Base-by-base conservation (phyloP, 139 green algal species). In the Edaphochlamys debaryana region DNA sequence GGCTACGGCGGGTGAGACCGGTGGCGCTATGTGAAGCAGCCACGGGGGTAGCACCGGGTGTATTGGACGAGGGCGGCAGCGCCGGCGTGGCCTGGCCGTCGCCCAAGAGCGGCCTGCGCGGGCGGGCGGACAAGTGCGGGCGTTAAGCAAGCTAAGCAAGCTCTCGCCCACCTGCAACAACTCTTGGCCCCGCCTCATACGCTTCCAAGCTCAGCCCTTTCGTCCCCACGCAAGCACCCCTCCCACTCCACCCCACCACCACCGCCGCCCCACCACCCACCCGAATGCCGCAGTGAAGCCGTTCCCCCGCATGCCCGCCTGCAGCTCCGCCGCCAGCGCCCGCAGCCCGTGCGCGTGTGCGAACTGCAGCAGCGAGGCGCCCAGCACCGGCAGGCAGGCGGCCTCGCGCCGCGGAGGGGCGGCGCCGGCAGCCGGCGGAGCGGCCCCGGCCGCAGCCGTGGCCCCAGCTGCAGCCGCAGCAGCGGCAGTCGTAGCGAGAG, bases 311-410 rank as follows among this genome's bases (percentile, higher is more conserved):
- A 80, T 80, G 73, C 58, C 56, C 27, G 23, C 15, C 37, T 80
- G 73, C 56, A 80, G 73, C 56, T 30, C 29, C 36, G 37, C 27
- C 0, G 58, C 36, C 73, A 58, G 34, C 3, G 15, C 73, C 37
- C 32, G n/a, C 37, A 80, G 54, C 1, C 73, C 38, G 25, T 70
- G 56, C 29, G 58, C 38, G 37, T 69, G 56, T 13, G 73, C 73
- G 36, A 80, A 80, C 37, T 69, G 56, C 56, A 80, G 73, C 73
- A 80, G 40, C 56, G 73, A 69, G 2, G 73, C 73, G 23, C 73
- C 73, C 73, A 80, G 40, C 11, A 80, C 56, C 13, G 73, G 38
- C 36, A 80, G 38, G 37, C 42, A 70, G 20, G 73, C 32, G 32
- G 52, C 25, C 54, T 67, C 34, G 36, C 20, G 29, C 20, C 36